A percentile compares a stretch with the other conserved stretches of the same genome.
phyloP scores from a whole-genome alignment of 176 grass and related monocot species.

The bread wheat (Triticum aestivum) region DNA sequence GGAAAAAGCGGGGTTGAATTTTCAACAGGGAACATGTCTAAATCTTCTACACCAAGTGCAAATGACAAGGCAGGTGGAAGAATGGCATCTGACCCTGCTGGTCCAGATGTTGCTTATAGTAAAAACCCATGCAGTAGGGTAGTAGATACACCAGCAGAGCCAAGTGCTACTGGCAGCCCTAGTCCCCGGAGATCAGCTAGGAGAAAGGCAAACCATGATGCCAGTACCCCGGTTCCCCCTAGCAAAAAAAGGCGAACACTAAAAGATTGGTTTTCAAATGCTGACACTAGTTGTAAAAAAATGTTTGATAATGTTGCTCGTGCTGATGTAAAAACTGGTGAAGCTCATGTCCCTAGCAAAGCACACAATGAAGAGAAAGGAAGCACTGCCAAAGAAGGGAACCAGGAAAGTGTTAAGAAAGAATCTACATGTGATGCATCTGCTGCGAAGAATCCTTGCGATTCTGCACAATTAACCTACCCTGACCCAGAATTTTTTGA shows the following conservation, averaged over 20 bases:
- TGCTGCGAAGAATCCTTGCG: constrained; percentile 29
- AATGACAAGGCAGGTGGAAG: constrained; percentile 2
- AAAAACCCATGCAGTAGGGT: constrained; percentile 1
- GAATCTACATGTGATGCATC: constrained; percentile 18
- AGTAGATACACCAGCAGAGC: constrained; percentile 30
- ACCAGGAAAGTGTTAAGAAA: constrained; percentile 13
- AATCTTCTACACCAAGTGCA: constrained; percentile 26
- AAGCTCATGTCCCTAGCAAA: constrained; percentile 33
- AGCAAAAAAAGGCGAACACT: constrained; percentile 37
- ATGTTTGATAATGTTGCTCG: not conserved
- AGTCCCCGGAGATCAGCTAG: constrained; percentile 49
- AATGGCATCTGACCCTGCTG: constrained; percentile 19
- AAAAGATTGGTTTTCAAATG: constrained; percentile 39
- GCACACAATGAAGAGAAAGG: constrained; percentile 19
- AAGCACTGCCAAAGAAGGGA: constrained; percentile 14
- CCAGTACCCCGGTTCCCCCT: not conserved
- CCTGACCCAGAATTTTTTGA: constrained; percentile 77
- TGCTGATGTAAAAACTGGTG: constrained; percentile 10
- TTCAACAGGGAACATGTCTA: constrained; percentile 13
- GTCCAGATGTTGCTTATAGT: constrained; percentile 12
- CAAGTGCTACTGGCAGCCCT: constrained; percentile 18
- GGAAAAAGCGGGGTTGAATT: constrained; percentile 15
- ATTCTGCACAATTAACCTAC: constrained; percentile 42
- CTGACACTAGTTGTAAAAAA: constrained; percentile 11
- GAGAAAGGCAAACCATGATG: constrained; percentile 35